Base-by-base conservation (phyloP, 2,329 filamentous ascomycete species). In the Ophiostoma fasciatum region DNA sequence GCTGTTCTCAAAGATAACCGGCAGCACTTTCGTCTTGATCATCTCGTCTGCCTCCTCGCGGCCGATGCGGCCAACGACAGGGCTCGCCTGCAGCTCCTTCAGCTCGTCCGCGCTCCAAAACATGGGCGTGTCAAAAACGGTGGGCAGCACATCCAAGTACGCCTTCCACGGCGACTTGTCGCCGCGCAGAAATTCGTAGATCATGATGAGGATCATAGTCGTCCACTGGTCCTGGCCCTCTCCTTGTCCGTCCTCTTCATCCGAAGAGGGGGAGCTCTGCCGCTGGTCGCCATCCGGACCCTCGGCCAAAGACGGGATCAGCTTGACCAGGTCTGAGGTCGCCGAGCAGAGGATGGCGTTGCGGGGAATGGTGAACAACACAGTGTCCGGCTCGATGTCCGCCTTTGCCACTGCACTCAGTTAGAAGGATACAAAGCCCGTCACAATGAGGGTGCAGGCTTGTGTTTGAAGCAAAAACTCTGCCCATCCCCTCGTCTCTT, bases 121-220 rank as follows among this genome's bases (percentile, higher is more conserved):
- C 81, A 94, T 94, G 45, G 88, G 68, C 3, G 83, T 92, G 53
- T 90, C 73, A 50, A 94, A 94, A 1, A 59, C 49, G 5, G 51
- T 46, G 1, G 84, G 84, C 5, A 94, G 64, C 15, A 93, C 63
- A 39, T 75, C 66, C 45, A 93, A 75, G 55, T 94, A 94, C 0
- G 75, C 66, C 44, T 74, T 71, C 85, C 85, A 94, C 8, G 57
- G 59, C 1, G 84, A 92, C 1, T 46, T 58, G 41, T 48, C 60
- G 33, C 55, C 74, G 53, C 54, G 75, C 7, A 74, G 56, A 37
- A 63, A 66, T 58, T 94, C 84, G 56, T 83, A 82, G 34, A 92
- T 70, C 69, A 94, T 75, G 42, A 81, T 69, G 15, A 93, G 64
- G 42, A 94, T 92, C 14, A 74, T 58, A 0, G 60, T 61, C 14